phyloP scores from a whole-genome alignment of 305 asterid species.

The Ilex paraguariensis region DNA sequence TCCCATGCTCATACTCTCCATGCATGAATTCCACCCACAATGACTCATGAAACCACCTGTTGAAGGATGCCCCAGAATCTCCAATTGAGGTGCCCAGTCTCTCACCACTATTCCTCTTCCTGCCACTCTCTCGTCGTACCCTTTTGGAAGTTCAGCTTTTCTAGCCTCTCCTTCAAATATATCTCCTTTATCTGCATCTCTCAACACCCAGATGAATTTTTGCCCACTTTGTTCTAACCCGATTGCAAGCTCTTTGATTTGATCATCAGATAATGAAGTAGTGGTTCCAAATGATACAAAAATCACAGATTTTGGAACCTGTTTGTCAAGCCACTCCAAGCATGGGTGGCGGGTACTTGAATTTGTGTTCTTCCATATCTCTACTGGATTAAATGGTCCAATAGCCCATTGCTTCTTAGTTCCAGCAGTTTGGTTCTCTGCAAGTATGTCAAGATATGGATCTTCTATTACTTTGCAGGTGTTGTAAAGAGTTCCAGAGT shows the following conservation, averaged over 20 bases:
- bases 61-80: constrained; percentile 33
- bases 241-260: constrained; percentile 5
- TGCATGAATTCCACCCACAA: constrained; percentile 41
- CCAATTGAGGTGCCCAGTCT: constrained; percentile 40
- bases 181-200: constrained; percentile 1
- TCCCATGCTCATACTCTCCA: constrained; percentile 34
- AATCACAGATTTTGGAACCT: not conserved
- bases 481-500: constrained; percentile 1
- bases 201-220: constrained; percentile 4
- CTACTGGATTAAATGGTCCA: not conserved
- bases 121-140: constrained; percentile 26
- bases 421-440: not conserved
- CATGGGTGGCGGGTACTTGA: not conserved
- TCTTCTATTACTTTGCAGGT: not conserved
- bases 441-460: not conserved
- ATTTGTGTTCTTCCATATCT: not conserved
- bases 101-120: constrained; percentile 26
- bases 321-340: constrained; percentile 4
- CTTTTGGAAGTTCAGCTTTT: constrained; percentile 19
- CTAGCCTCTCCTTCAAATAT: constrained; percentile 22
- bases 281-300: constrained; percentile 1
- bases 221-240: constrained; percentile 4
- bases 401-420: not conserved
- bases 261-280: not conserved
- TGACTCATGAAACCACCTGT: constrained; percentile 37